Conservation (phyloP, 352 stramenopile genomes). For the Pythium dissotocum region DNA sequence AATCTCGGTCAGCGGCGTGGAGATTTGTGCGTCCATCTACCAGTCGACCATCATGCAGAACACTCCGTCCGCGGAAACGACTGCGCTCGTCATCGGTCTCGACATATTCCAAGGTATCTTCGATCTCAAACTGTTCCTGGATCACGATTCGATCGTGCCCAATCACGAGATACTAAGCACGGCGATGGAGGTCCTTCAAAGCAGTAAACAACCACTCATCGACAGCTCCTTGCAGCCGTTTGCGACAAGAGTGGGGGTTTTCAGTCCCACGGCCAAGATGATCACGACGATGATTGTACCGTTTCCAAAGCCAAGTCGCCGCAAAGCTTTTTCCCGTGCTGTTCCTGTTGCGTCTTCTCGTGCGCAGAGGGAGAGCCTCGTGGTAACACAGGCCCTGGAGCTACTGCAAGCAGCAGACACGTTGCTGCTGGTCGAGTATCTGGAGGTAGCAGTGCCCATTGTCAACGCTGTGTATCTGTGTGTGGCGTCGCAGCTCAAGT, state of each 20-base stretch:
- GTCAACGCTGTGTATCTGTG: slow-evolving; percentile 13
- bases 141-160: slow-evolving; percentile 4
- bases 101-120: slow-evolving; percentile 18
- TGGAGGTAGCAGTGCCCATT: slow-evolving; percentile 20
- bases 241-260: not conserved
- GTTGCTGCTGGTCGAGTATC: slow-evolving; percentile 28
- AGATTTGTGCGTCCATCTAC: slow-evolving; percentile 25
- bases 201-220: not conserved
- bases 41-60: slow-evolving; percentile 32
- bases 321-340: not conserved
- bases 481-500: slow-evolving; percentile 12
- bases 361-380: not conserved
- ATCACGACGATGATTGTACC: not conserved
- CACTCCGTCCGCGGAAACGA: slow-evolving; percentile 11
- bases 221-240: not conserved
- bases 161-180: slow-evolving; percentile 1
- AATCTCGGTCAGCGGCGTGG: slow-evolving; percentile 22
- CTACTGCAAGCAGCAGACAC: slow-evolving; percentile 15
- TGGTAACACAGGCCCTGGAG: slow-evolving; percentile 8
- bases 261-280: not conserved
- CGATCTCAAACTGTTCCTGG: slow-evolving; percentile 17
- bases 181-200: not conserved
- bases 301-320: not conserved
- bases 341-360: not conserved
- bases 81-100: slow-evolving; percentile 10